These are phyloP conservation scores for Trichoderma guizhouense DNA, from an alignment of 2,329 filamentous ascomycete species.

Conservation along the genomic window DNA sequence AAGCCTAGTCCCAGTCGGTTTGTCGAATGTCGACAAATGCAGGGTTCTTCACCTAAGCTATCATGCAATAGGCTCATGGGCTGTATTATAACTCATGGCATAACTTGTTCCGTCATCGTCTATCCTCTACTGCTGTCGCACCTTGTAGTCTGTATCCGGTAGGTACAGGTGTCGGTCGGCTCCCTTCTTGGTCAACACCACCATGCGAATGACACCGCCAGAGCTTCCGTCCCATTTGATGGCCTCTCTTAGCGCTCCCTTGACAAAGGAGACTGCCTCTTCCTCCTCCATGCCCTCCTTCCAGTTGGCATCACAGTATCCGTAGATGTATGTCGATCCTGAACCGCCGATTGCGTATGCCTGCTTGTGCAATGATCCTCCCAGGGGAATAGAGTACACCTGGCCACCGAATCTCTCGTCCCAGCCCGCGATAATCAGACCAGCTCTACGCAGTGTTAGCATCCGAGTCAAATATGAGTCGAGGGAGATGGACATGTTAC, in stretches of 20 bases:
- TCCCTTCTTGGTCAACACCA: constrained; percentile 86
- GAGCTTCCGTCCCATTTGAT: constrained; percentile 99
- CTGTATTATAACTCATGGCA: neutral
- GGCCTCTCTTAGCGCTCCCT: constrained; percentile 83
- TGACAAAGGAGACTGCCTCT: constrained; percentile 89
- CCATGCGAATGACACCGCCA: constrained; percentile 96
- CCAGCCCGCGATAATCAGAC: constrained; percentile 98
- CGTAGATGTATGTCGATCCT: constrained; percentile 98
- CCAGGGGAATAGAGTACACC: constrained; percentile 94
- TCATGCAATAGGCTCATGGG: neutral
- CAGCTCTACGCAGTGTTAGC: constrained; percentile 60
- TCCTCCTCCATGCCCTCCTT: constrained; percentile 88
- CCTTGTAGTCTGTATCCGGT: constrained; percentile 84
- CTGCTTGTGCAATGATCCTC: constrained; percentile 96
- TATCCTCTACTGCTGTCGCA: constrained; percentile 57
- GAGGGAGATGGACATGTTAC: constrained; percentile 29
- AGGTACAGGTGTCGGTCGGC: constrained; percentile 93
- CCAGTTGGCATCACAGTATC: constrained; percentile 97
- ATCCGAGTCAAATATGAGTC: neutral
- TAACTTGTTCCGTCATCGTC: neutral
- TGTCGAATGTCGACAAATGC: neutral
- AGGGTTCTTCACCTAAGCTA: neutral
- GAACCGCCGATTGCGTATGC: constrained; percentile 93
- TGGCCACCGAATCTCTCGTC: constrained; percentile 93
- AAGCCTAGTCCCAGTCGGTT: neutral